These are phyloP conservation scores for Aspergillus sp. DNA, from an alignment of 2,329 filamentous ascomycete genomes.

Conservation along the genomic window DNA sequence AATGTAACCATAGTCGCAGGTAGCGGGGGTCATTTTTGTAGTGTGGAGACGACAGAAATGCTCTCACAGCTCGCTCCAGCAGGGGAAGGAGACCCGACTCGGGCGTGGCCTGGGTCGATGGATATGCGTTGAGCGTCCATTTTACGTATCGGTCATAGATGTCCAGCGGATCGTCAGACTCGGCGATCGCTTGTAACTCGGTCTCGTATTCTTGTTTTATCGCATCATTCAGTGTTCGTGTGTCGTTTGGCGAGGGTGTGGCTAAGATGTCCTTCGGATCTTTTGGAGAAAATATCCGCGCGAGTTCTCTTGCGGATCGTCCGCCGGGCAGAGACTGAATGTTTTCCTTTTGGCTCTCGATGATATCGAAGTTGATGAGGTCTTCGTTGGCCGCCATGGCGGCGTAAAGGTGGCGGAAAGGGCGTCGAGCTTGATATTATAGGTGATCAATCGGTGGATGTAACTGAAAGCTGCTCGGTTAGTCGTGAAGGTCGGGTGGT, in stretches of 20 bases:
- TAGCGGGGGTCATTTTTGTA: slow-evolving; percentile 97
- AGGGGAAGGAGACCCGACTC: slow-evolving; percentile 86
- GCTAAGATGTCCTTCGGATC: slow-evolving; percentile 51
- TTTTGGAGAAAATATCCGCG: slow-evolving; percentile 62
- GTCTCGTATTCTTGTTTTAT: slow-evolving; percentile 82
- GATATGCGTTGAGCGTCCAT: slow-evolving; percentile 95
- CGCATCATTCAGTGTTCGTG: slow-evolving; percentile 73
- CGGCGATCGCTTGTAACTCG: slow-evolving; percentile 73
- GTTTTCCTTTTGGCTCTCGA: slow-evolving; percentile 97
- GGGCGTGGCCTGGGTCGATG: slow-evolving; percentile 85
- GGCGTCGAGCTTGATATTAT: neutral
- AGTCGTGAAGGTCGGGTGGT: neutral
- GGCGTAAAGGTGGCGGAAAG: slow-evolving; percentile 48
- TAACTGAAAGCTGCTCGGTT: neutral
- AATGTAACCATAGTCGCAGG: slow-evolving; percentile 88
- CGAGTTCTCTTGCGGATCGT: slow-evolving; percentile 84
- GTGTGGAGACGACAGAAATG: slow-evolving; percentile 78
- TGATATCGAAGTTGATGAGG: slow-evolving; percentile 73
- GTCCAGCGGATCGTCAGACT: slow-evolving; percentile 93
- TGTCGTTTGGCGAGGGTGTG: slow-evolving; percentile 68
- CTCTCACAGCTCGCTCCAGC: slow-evolving; percentile 87
- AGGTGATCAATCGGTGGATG: neutral
- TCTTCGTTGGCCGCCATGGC: slow-evolving; percentile 44
- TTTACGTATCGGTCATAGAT: slow-evolving; percentile 95
- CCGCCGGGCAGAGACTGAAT: slow-evolving; percentile 89